A percentile compares a stretch with the other conserved stretches of the same genome.
Conservation (phyloP, 805 yeast genomes). For the Vanderwaltozyma verrucispora region DNA sequence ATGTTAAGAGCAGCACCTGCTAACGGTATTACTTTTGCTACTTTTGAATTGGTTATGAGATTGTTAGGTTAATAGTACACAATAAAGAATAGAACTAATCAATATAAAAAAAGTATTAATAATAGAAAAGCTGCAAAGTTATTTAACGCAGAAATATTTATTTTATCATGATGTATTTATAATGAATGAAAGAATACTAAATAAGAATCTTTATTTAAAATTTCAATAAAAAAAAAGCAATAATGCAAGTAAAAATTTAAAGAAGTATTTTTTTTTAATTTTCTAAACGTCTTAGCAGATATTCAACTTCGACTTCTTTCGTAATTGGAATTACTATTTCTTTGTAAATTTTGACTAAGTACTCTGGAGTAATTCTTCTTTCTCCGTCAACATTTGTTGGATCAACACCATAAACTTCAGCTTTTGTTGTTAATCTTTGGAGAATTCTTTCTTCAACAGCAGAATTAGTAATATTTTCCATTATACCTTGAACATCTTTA, state of each 20-base stretch:
- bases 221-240: too few species aligned
- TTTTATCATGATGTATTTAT: too few species aligned
- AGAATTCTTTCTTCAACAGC: conserved; percentile 82
- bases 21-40: conserved; percentile 92
- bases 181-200: too few species aligned
- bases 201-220: too few species aligned
- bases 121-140: too few species aligned
- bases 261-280: conserved; percentile 34
- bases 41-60: conserved; percentile 87
- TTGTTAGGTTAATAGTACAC: conserved; percentile 31
- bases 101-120: too few species aligned
- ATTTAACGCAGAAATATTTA: too few species aligned
- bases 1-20: conserved; percentile 96
- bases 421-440: conserved; percentile 68
- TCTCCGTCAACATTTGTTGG: conserved; percentile 69
- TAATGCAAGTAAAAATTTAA: background rate
- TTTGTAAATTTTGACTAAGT: conserved; percentile 72
- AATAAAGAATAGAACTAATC: too few species aligned
- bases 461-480: conserved; percentile 70
- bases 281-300: conserved; percentile 72
- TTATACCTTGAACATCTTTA: conserved; percentile 62
- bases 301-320: conserved; percentile 90
- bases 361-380: conserved; percentile 71
- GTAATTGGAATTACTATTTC: conserved; percentile 89
- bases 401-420: conserved; percentile 78